phyloP scores from a whole-genome alignment of 148 eudicot species.

The Drosera capensis region DNA sequence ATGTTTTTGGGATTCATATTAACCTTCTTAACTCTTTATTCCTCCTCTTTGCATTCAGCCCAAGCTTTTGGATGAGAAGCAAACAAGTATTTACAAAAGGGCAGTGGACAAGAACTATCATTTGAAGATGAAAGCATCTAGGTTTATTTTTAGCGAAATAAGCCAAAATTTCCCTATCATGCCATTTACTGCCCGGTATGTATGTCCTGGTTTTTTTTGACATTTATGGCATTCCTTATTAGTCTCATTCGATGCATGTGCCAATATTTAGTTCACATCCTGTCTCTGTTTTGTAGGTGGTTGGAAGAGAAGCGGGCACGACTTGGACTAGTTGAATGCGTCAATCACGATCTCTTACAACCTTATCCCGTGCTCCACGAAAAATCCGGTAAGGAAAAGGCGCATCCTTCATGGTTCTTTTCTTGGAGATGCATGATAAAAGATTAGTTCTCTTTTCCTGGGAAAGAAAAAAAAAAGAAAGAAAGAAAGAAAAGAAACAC shows the following conservation, averaged over 20 bases:
- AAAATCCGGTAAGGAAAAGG: conserved; percentile 66
- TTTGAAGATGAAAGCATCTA: conserved; percentile 74
- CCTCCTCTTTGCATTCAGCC: conserved; percentile 42
- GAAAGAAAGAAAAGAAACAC: too few species aligned
- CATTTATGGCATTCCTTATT: not conserved
- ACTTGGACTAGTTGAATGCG: conserved; percentile 84
- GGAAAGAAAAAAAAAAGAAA: too few species aligned
- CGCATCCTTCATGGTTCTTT: too few species aligned
- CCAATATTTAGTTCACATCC: too few species aligned
- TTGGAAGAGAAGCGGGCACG: conserved; percentile 87
- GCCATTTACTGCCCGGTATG: conserved; percentile 78
- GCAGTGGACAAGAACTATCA: conserved; percentile 82
- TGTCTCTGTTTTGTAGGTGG: conserved; percentile 32
- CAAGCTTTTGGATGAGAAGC: conserved; percentile 79
- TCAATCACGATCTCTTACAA: conserved; percentile 77
- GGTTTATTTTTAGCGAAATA: conserved; percentile 83
- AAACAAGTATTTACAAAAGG: conserved; percentile 76
- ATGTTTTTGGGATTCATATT: too few species aligned
- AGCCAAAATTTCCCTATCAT: conserved; percentile 79
- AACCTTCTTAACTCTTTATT: too few species aligned
- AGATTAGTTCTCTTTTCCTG: too few species aligned
- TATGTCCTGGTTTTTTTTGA: not conserved
- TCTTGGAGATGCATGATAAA: too few species aligned
- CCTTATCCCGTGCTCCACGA: conserved; percentile 96
- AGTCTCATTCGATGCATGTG: too few species aligned